Percentiles rank a stretch among this genome's conserved stretches.
Conservation (phyloP, 2,329 filamentous ascomycete species). For the Talaromyces verruculosus region DNA sequence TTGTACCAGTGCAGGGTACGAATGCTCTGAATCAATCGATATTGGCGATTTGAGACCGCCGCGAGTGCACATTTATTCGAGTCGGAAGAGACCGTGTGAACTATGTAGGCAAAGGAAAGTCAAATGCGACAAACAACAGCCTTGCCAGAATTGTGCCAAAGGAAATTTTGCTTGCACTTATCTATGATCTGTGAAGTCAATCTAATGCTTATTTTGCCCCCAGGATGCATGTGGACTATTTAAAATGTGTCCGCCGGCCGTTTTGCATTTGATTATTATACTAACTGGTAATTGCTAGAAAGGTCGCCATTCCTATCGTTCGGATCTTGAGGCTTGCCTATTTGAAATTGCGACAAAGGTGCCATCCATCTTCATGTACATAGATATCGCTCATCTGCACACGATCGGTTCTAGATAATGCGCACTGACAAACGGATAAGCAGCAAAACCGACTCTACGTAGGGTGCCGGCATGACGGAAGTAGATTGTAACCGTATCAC, state of each 20-base stretch:
- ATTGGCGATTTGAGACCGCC: not conserved
- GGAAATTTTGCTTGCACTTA: not conserved
- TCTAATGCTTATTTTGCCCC: not conserved
- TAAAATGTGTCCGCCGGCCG: not conserved
- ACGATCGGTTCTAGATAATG: not conserved
- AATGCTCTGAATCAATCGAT: not conserved
- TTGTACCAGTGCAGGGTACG: not conserved
- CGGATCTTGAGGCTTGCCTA: not conserved
- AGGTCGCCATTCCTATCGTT: not conserved
- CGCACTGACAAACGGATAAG: not conserved
- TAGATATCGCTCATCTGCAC: not conserved
- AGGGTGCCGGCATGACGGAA: not conserved
- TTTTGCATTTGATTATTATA: not conserved
- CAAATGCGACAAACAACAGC: slow-evolving; percentile 18
- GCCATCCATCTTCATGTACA: not conserved
- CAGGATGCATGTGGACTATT: not conserved
- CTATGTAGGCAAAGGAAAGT: slow-evolving; percentile 14
- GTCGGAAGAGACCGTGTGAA: slow-evolving; percentile 9
- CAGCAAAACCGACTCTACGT: not conserved
- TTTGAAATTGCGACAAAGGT: not conserved
- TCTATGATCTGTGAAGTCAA: not conserved
- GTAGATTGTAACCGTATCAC: not conserved
- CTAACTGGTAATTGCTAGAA: not conserved
- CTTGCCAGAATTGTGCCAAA: slow-evolving; percentile 17
- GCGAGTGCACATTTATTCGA: slow-evolving; percentile 7